A percentile compares a stretch with the other conserved stretches of the same genome.
Conservation (phyloP, 2,329 filamentous ascomycete genomes). For the Exophiala sp. region DNA sequence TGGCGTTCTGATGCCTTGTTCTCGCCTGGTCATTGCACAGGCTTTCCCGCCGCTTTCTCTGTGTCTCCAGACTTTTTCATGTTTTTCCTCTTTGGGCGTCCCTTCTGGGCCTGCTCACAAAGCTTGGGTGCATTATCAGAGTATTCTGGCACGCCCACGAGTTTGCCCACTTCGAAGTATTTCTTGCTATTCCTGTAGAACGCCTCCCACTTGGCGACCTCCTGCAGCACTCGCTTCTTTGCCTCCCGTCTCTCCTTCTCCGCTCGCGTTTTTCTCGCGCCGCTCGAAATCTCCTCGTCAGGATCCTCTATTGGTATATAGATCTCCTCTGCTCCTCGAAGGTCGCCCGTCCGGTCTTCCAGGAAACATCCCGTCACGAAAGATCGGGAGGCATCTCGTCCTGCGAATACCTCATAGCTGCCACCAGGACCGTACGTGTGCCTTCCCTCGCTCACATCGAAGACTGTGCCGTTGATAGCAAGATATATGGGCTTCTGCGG, state of each 20-base stretch:
- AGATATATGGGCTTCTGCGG: conserved; percentile 77
- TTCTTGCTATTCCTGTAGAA: conserved; percentile 78
- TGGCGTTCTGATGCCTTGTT: background rate
- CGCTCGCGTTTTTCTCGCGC: conserved; percentile 51
- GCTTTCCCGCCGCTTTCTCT: conserved; percentile 23
- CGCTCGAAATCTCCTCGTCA: conserved; percentile 38
- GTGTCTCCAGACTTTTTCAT: conserved; percentile 19
- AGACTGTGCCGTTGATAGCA: conserved; percentile 69
- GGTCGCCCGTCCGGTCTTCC: conserved; percentile 77
- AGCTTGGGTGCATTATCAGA: conserved; percentile 57
- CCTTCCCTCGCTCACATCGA: conserved; percentile 58
- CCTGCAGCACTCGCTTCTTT: conserved; percentile 60
- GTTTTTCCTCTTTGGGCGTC: conserved; percentile 53
- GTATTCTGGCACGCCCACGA: conserved; percentile 49
- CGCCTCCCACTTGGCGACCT: conserved; percentile 74
- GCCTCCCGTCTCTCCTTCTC: conserved; percentile 65
- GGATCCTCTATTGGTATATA: conserved; percentile 67
- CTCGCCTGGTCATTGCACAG: conserved; percentile 23
- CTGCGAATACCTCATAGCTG: conserved; percentile 81
- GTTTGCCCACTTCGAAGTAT: conserved; percentile 75
- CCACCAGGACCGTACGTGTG: conserved; percentile 74
- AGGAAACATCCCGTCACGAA: conserved; percentile 93
- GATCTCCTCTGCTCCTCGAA: conserved; percentile 84
- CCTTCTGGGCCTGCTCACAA: conserved; percentile 68
- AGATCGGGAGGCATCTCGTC: conserved; percentile 77